These are phyloP conservation scores for Rhizopogon sp. DNA, from an alignment of 768 basidiomycete genomes.

Conservation along the genomic window DNA sequence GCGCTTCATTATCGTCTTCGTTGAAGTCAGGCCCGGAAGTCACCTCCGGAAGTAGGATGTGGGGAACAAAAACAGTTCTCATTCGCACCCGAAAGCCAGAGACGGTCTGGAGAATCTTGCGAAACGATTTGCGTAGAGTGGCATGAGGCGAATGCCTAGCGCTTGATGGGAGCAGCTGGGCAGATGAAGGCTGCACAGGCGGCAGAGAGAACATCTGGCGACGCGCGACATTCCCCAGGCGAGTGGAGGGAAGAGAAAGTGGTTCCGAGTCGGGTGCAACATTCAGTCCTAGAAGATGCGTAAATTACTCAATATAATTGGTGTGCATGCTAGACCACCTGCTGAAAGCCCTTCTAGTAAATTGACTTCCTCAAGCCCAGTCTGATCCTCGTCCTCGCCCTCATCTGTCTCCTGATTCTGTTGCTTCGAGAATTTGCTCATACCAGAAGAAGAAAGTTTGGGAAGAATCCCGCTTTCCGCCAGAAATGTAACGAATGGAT, in stretches of 20 bases:
- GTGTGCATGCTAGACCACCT: constrained; percentile 35
- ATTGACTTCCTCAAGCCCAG: constrained; percentile 64
- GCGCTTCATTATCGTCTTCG: constrained; percentile 30
- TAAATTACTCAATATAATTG: not conserved
- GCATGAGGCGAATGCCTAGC: constrained; percentile 47
- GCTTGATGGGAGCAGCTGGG: constrained; percentile 36
- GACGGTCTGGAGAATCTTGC: constrained; percentile 71
- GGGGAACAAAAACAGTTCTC: constrained; percentile 91
- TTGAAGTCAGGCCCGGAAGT: constrained; percentile 13
- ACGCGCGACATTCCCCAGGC: constrained; percentile 66
- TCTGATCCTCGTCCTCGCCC: constrained; percentile 34
- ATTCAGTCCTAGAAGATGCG: constrained; percentile 36
- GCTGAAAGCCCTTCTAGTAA: constrained; percentile 62
- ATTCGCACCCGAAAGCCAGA: constrained; percentile 88
- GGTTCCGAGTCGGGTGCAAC: constrained; percentile 29
- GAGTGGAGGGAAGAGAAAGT: constrained; percentile 60
- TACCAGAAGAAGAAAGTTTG: constrained; percentile 5
- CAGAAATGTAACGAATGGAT: constrained; percentile 27
- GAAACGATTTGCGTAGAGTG: constrained; percentile 81
- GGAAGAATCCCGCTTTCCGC: constrained; percentile 11
- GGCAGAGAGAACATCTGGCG: constrained; percentile 62
- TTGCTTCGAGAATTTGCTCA: not conserved
- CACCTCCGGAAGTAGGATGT: constrained; percentile 59
- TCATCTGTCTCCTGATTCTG: constrained; percentile 10
- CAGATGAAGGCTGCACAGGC: constrained; percentile 36